Evolutionary conservation across 768 basidiomycete species (phyloP).

Genomic region (Leccinum ochraceum): DNA sequence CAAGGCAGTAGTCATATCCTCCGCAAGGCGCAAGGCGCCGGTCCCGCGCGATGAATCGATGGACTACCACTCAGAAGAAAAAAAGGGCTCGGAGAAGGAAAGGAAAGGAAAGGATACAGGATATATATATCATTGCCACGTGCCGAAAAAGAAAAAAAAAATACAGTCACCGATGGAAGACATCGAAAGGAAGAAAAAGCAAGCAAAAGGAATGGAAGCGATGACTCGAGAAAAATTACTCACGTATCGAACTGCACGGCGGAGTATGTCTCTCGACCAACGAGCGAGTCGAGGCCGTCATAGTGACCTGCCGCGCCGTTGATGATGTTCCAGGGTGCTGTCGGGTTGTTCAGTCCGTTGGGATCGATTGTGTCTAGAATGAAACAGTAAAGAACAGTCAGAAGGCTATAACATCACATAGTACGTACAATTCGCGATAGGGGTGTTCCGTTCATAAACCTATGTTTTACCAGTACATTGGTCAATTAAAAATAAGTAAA

Average conservation of each 20-base stretch:
- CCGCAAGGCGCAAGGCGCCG: no score
- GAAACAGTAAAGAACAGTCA: no score
- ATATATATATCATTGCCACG: no score
- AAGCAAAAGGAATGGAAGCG: not conserved
- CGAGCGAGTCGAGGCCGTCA: constrained; percentile 26
- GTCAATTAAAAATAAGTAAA: no score
- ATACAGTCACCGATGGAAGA: no score
- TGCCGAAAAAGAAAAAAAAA: not conserved
- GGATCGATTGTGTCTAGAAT: constrained; percentile 23
- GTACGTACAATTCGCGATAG: constrained; percentile 28
- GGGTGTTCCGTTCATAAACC: constrained; percentile 29
- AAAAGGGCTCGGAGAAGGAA: no score
- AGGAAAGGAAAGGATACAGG: no score
- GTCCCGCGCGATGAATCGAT: no score
- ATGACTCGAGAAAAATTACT: not conserved
- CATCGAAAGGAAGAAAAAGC: no score
- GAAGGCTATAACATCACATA: no score
- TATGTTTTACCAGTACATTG: not conserved
- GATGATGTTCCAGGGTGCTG: constrained; percentile 30
- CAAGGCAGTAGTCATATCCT: no score
- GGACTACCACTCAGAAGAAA: no score
- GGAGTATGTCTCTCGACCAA: not conserved
- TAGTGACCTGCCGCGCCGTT: constrained; percentile 32
- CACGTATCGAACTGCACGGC: constrained; percentile 16
- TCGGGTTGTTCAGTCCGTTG: constrained; percentile 26